Percentiles rank a stretch among this genome's conserved stretches.
phyloP scores from a whole-genome alignment of 169 alveolate genomes.

The Plasmodium gallinaceum region DNA sequence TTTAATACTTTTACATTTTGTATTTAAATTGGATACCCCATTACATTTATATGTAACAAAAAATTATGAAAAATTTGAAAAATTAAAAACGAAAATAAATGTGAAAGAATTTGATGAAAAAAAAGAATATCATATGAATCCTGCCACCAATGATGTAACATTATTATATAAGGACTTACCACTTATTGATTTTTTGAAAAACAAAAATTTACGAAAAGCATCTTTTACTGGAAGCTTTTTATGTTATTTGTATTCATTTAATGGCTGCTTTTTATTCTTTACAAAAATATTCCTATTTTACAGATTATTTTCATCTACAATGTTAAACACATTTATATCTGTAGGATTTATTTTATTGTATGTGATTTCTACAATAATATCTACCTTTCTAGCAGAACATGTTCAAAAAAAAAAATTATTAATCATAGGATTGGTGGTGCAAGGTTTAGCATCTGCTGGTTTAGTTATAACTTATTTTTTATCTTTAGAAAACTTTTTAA shows the following conservation, averaged over 20 bases:
- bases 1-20: slow-evolving; percentile 10
- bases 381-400: background rate
- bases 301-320: background rate
- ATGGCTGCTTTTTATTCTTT: slow-evolving; percentile 44
- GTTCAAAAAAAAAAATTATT: slow-evolving; percentile 14
- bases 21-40: slow-evolving; percentile 52
- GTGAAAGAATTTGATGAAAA: slow-evolving; percentile 17
- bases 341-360: slow-evolving; percentile 30
- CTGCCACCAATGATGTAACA: slow-evolving; percentile 18
- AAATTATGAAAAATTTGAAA: slow-evolving; percentile 38
- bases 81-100: slow-evolving; percentile 21
- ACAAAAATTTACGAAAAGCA: slow-evolving; percentile 19
- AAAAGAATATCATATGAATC: slow-evolving; percentile 35
- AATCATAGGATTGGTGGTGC: slow-evolving; percentile 26
- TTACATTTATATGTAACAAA: slow-evolving; percentile 58
- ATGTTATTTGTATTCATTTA: slow-evolving; percentile 32
- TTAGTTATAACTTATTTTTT: slow-evolving; percentile 17
- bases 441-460: slow-evolving; percentile 14
- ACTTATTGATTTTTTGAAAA: slow-evolving; percentile 16
- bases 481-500: background rate
- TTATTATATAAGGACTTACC: slow-evolving; percentile 28
- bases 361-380: slow-evolving; percentile 17
- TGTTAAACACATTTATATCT: slow-evolving; percentile 10
- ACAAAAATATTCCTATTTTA: slow-evolving; percentile 25
- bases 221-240: slow-evolving; percentile 13